A percentile compares a stretch with the other conserved stretches of the same genome.
These are phyloP conservation scores for Saturnispora mendoncae DNA, from an alignment of 805 yeast genomes.

Conservation along the genomic window DNA sequence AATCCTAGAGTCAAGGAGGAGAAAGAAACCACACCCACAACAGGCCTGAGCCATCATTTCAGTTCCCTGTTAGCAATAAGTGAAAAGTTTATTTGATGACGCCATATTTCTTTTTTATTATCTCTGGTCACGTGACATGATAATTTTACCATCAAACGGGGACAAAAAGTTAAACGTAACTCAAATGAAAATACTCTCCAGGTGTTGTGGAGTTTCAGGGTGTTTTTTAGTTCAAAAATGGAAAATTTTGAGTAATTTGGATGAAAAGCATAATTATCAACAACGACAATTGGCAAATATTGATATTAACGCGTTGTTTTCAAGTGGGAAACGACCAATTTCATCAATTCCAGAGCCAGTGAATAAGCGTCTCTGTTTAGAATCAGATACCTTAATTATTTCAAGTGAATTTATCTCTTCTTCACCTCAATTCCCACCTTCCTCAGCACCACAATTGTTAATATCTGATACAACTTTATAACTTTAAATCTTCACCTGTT, in stretches of 20 bases:
- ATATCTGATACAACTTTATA: slow-evolving; percentile 4
- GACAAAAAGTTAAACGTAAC: no score
- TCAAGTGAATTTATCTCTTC: slow-evolving; percentile 3
- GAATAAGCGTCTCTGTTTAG: neutral
- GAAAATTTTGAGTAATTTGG: no score
- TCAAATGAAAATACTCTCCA: neutral
- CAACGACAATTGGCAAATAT: neutral
- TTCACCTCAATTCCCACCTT: neutral
- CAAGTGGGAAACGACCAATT: neutral
- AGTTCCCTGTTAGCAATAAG: no score
- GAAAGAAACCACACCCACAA: no score
- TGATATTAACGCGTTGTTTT: neutral
- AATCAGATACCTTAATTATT: neutral
- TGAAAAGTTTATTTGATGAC: neutral
- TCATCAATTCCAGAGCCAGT: neutral
- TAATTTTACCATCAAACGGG: no score
- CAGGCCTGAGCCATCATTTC: no score
- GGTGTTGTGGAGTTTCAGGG: neutral
- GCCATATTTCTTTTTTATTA: neutral
- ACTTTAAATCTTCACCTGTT: slow-evolving; percentile 54
- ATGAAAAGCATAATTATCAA: no score
- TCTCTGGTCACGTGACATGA: neutral
- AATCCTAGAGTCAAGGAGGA: neutral
- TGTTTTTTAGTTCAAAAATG: neutral
- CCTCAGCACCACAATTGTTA: neutral